phyloP scores from a whole-genome alignment of 768 basidiomycete species.

The Mycena latifolia region DNA sequence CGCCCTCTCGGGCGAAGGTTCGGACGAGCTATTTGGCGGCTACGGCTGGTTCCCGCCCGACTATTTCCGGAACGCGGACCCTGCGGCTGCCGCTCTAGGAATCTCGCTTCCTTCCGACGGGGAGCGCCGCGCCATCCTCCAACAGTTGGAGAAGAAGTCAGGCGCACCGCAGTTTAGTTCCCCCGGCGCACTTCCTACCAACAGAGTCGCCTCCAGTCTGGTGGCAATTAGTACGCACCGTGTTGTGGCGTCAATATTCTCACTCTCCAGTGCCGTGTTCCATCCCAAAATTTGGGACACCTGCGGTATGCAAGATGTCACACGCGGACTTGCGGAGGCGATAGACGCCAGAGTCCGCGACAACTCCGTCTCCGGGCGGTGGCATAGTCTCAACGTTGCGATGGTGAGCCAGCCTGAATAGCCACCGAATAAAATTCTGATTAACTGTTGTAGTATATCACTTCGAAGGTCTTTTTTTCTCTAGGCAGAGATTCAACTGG shows the following conservation, averaged over 20 bases:
- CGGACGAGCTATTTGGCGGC: not conserved
- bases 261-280: not conserved
- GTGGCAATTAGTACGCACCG: slow-evolving; percentile 2
- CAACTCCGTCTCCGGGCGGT: slow-evolving; percentile 15
- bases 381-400: slow-evolving; percentile 28
- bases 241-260: no score
- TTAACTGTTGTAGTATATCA: no score
- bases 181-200: no score
- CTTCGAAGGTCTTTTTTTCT: no score
- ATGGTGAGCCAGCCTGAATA: slow-evolving; percentile 11
- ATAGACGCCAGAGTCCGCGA: slow-evolving; percentile 2
- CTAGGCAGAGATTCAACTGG: no score
- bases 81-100: slow-evolving; percentile 12
- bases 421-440: no score
- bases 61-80: slow-evolving; percentile 13
- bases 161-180: no score
- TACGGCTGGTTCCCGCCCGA: not conserved
- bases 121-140: slow-evolving; percentile 7
- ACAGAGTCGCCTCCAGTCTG: not conserved
- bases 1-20: not conserved
- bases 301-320: no score
- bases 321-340: slow-evolving; percentile 12
- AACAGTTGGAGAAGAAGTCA: no score
- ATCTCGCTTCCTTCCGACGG: slow-evolving; percentile 12
- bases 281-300: not conserved